Evolutionary conservation across 768 basidiomycete species (phyloP).

Genomic region (Lentinula lateritia): DNA sequence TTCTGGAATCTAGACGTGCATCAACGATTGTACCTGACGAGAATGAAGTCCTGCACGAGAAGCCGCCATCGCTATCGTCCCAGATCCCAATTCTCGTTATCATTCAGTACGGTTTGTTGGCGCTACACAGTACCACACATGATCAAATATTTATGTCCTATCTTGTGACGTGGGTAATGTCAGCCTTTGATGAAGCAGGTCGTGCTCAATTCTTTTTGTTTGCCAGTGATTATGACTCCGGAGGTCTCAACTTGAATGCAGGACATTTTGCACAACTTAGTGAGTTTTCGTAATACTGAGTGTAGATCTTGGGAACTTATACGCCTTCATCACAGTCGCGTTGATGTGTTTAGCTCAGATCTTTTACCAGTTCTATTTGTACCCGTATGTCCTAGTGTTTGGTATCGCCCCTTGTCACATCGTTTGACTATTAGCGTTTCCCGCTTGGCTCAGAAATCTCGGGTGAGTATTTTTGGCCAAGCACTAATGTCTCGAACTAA

Average conservation of each 20-base stretch:
- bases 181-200: conserved; percentile 8
- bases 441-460: conserved; percentile 44
- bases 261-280: conserved; percentile 90
- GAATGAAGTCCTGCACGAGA: conserved; percentile 40
- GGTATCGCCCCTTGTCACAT: background rate
- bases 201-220: conserved; percentile 6
- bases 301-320: conserved; percentile 3
- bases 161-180: conserved; percentile 68
- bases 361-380: conserved; percentile 85
- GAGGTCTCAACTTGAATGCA: conserved; percentile 89
- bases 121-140: conserved; percentile 84
- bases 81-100: conserved; percentile 83
- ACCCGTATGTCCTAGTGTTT: conserved; percentile 56
- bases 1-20: conserved; percentile 41
- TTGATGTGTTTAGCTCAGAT: conserved; percentile 95
- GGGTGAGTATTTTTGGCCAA: conserved; percentile 33
- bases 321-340: conserved; percentile 52
- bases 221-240: conserved; percentile 67
- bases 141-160: conserved; percentile 91
- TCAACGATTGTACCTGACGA: conserved; percentile 21
- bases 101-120: conserved; percentile 84
- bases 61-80: conserved; percentile 60
- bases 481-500: background rate
- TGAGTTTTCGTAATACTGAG: conserved; percentile 26
- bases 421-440: background rate